Percentiles rank a stretch among this genome's conserved stretches.
Evolutionary conservation across 805 yeast species (phyloP).

Genomic region (Metschnikowia borealis): DNA sequence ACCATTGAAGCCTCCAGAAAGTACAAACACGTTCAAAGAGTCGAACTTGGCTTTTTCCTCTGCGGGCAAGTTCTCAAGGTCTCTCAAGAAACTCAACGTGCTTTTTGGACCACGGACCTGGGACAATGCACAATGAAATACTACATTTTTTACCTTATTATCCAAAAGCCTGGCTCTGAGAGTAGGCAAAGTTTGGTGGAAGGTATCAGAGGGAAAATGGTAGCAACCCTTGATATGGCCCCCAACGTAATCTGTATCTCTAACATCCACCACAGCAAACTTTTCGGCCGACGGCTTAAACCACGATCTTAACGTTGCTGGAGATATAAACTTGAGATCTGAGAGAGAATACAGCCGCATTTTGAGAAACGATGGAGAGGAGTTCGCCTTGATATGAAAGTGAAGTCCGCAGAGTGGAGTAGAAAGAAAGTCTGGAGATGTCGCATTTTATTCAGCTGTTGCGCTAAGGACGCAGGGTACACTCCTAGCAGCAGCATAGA

Average conservation of each 20-base stretch:
- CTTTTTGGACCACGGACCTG: conserved; percentile 92
- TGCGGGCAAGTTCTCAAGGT: conserved; percentile 32
- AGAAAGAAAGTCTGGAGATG: not conserved
- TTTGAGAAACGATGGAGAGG: not conserved
- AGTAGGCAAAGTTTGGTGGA: conserved; percentile 37
- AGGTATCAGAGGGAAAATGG: conserved; percentile 51
- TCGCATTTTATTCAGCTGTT: not conserved
- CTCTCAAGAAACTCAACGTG: conserved; percentile 58
- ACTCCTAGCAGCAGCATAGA: not conserved
- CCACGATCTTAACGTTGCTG: conserved; percentile 46
- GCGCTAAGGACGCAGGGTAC: not conserved
- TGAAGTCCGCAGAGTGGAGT: not conserved
- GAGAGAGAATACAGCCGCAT: conserved; percentile 23
- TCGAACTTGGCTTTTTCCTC: conserved; percentile 22
- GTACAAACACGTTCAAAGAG: conserved; percentile 56
- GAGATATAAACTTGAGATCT: conserved; percentile 45
- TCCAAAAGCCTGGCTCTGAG: conserved; percentile 31
- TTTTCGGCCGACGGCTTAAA: conserved; percentile 34
- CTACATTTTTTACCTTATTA: conserved; percentile 45
- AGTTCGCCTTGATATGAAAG: no score
- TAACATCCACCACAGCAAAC: conserved; percentile 70
- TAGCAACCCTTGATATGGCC: conserved; percentile 60
- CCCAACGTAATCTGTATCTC: conserved; percentile 80
- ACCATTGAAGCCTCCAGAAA: conserved; percentile 77
- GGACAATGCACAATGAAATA: conserved; percentile 87